Percentiles rank a stretch among this genome's conserved stretches.
Evolutionary conservation across 2,329 filamentous ascomycete species (phyloP).

Genomic region (Fusarium buxicola): DNA sequence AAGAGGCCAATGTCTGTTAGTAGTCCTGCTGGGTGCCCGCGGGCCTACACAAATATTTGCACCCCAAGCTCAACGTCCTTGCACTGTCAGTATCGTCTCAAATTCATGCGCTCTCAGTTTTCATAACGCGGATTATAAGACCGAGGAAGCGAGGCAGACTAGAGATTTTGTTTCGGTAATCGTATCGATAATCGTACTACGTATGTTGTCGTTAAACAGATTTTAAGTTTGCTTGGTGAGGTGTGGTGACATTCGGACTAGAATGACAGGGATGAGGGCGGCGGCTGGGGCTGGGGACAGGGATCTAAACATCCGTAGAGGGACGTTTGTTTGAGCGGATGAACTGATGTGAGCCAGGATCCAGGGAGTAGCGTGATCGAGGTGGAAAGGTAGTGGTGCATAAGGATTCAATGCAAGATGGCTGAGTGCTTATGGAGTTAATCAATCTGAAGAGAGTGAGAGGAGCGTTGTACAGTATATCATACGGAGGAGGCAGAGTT

Average conservation of each 20-base stretch:
- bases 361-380: constrained; percentile 8
- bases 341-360: constrained; percentile 38
- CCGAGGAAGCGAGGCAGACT: constrained; percentile 6
- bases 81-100: neutral
- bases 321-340: constrained; percentile 18
- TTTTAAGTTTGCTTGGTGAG: constrained; percentile 14
- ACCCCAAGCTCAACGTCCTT: too few relatives aligned
- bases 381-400: constrained; percentile 14
- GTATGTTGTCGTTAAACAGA: neutral
- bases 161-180: constrained; percentile 34
- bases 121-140: neutral
- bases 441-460: constrained; percentile 12
- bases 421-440: constrained; percentile 1
- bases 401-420: constrained; percentile 19
- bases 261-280: constrained; percentile 5
- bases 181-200: neutral
- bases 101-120: neutral
- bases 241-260: constrained; percentile 19
- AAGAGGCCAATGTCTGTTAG: too few relatives aligned
- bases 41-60: too few relatives aligned
- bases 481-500: too few relatives aligned
- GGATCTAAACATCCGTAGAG: constrained; percentile 15
- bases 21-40: too few relatives aligned
- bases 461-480: too few relatives aligned
- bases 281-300: constrained; percentile 21